Conservation (phyloP, 495 filamentous ascomycete species). For the Tuber aestivum region DNA sequence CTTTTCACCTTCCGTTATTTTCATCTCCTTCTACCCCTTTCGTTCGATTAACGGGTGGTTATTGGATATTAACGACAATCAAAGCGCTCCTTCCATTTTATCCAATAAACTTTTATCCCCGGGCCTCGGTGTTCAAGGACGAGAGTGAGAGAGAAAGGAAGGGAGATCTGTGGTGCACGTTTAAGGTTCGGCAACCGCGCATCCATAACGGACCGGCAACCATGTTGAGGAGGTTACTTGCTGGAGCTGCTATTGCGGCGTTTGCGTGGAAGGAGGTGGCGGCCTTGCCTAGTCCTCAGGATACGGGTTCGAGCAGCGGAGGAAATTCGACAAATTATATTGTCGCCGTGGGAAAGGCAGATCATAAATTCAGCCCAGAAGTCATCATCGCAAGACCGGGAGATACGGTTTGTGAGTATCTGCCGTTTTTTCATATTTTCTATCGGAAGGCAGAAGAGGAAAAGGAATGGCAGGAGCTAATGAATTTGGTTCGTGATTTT, state of each 20-base stretch:
- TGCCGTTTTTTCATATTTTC: not conserved
- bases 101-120: not conserved
- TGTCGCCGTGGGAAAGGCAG: constrained; percentile 16
- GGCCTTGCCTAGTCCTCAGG: not conserved
- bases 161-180: not conserved
- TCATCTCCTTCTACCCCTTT: not conserved
- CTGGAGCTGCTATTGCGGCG: constrained; percentile 7
- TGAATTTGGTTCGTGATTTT: not conserved
- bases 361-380: constrained; percentile 20
- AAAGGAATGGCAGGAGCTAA: not conserved
- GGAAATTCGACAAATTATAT: constrained; percentile 4
- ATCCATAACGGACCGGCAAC: not conserved
- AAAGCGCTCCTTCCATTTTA: not conserved
- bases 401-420: constrained; percentile 25
- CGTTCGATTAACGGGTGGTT: not conserved
- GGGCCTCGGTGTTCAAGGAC: not conserved
- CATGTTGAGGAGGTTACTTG: constrained; percentile 25
- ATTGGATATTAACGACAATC: not conserved
- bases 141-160: not conserved
- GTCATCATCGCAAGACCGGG: constrained; percentile 9
- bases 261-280: constrained; percentile 3
- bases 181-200: not conserved
- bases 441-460: not conserved
- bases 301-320: not conserved
- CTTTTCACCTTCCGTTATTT: not conserved